Evolutionary conservation across 1,284 basidiomycete species (phyloP).

Genomic region (Xanthoconium separans): DNA sequence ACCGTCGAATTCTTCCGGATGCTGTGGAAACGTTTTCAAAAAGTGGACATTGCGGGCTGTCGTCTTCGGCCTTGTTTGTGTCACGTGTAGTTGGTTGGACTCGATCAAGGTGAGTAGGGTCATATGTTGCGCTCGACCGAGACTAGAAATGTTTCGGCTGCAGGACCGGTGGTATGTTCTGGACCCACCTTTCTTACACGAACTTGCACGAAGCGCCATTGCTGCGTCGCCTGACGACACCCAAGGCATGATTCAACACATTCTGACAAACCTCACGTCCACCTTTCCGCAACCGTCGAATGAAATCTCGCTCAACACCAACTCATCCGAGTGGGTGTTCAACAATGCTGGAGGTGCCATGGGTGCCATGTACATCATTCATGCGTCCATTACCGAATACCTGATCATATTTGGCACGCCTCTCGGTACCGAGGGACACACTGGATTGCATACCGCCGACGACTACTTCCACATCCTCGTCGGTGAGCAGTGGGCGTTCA

Average conservation of each 20-base stretch:
- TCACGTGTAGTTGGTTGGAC: constrained; percentile 51
- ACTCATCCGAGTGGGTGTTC: constrained; percentile 88
- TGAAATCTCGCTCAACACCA: constrained; percentile 57
- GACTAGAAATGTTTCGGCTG: not conserved
- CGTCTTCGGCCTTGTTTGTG: constrained; percentile 41
- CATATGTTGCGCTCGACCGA: not conserved
- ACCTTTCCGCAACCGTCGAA: constrained; percentile 52
- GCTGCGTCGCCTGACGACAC: constrained; percentile 60
- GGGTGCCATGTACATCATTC: constrained; percentile 98
- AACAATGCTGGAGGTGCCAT: constrained; percentile 99
- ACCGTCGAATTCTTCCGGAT: not conserved
- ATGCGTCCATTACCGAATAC: constrained; percentile 92
- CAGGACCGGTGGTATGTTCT: constrained; percentile 71
- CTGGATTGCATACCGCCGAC: constrained; percentile 91
- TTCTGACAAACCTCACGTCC: constrained; percentile 70
- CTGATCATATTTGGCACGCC: constrained; percentile 96
- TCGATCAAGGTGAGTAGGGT: constrained; percentile 49
- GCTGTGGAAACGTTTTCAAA: constrained; percentile 8
- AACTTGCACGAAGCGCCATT: constrained; percentile 72
- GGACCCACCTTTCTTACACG: constrained; percentile 62
- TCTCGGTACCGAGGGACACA: constrained; percentile 95
- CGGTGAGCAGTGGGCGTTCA: constrained; percentile 92
- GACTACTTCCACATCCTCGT: constrained; percentile 97
- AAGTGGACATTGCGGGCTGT: constrained; percentile 51
- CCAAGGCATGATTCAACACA: constrained; percentile 70